Conservation (phyloP, 176 grass and related monocot genomes). For the Carex kokanica region DNA sequence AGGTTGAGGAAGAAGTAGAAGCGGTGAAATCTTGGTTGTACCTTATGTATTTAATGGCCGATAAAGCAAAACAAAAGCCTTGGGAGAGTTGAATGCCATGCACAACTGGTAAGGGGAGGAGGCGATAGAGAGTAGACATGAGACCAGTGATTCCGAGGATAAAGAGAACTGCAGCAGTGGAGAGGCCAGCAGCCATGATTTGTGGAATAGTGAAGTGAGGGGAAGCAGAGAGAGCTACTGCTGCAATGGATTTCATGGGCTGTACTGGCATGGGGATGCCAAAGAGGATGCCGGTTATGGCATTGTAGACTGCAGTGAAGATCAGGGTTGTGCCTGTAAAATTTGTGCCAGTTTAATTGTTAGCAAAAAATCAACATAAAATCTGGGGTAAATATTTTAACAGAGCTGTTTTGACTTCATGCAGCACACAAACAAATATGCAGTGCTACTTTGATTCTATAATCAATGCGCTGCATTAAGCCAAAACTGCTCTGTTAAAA, state of each 20-base stretch:
- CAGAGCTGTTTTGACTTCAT: too few species aligned
- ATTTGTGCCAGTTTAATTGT: too few species aligned
- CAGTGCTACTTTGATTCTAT: too few species aligned
- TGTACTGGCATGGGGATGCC: conserved; percentile 95
- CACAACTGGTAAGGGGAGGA: conserved; percentile 75
- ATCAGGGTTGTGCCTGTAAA: conserved; percentile 56
- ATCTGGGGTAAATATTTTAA: too few species aligned
- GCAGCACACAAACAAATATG: too few species aligned
- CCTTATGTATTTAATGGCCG: conserved; percentile 83
- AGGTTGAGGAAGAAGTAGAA: conserved; percentile 47
- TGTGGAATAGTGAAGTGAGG: too few species aligned
- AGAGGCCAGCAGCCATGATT: conserved; percentile 73
- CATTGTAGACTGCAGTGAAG: conserved; percentile 91
- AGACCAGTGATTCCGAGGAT: conserved; percentile 72
- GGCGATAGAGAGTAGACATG: conserved; percentile 62
- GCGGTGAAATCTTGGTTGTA: conserved; percentile 67
- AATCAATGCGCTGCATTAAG: too few species aligned
- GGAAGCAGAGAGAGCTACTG: conserved; percentile 62
- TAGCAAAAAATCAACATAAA: too few species aligned
- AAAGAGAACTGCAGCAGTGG: conserved; percentile 51
- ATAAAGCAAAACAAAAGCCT: conserved; percentile 71
- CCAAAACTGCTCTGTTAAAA: too few species aligned
- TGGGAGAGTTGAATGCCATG: conserved; percentile 83
- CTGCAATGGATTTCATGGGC: conserved; percentile 95
- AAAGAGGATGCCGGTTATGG: conserved; percentile 66